Base-by-base conservation (phyloP, 441 rosid genomes). In the Gossypium schwendimanii region DNA sequence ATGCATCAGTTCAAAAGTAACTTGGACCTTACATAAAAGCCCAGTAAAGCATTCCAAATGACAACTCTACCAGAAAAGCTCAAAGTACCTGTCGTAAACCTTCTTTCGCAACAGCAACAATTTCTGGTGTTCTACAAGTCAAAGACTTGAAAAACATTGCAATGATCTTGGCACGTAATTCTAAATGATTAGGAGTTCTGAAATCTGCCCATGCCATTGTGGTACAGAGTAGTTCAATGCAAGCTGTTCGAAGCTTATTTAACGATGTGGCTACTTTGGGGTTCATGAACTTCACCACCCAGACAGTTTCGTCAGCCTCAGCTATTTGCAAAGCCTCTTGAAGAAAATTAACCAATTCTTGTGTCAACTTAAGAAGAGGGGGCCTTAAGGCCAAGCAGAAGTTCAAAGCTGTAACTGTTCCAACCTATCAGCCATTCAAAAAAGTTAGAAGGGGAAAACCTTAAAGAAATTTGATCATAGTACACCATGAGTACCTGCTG, bases 321-420 rank as follows among this genome's bases (percentile, higher is more conserved):
- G 99, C 99, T 79, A 93, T 96, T 82, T 96, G 96, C 85, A 93
- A 76, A 18, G 98, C 97, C 83, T 96, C 99, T 90, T 96, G 98
- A 74, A 96, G 33, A 28, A 28, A 93, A 81, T 83, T 93, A 49
- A 93, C 85, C 78, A 96, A 83, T 80, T 96, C 99, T 80, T 85
- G 97, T 67, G 97, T 93, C 82, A 96, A 83, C 88, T 91, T 93
- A 75, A 96, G 91, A 74, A 96, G 97, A 4, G 33, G 50, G 18
- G 99, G 99, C 88, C 99, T 87, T 87, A 96, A 82, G 17, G 98
- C 97, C 77, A 93, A 80, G 87, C 97, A 93, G 84, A 96, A 96
- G 76, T 90, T 96, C 82, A 96, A 84, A 69, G 98, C 98, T 67
- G 97, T 87, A 59, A 96, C 98, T 36, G 97, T 88, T 78, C 99